These are phyloP conservation scores for Cucumis sativus DNA, from an alignment of 306 rosid genomes.

Conservation along the genomic window Cucumber_9930_V3 NC_026657.2:13178001-13178500, in stretches of 20 bases:
- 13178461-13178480: not conserved
- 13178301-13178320: not conserved
- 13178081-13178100: not conserved
- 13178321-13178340: not conserved
- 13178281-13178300: not conserved
- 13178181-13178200: not conserved
- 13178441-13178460: not conserved
- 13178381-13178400: not conserved
- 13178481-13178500: conserved; percentile 8
- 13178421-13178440: not conserved
- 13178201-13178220: not conserved
- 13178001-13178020: conserved; percentile 27
- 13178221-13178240: too few species aligned
- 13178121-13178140: not conserved
- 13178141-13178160: not conserved
- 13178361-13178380: not conserved
- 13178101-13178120: not conserved
- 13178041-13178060: not conserved
- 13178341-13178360: not conserved
- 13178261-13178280: too few species aligned
- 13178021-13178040: conserved; percentile 26
- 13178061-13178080: not conserved
- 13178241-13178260: too few species aligned
- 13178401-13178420: not conserved
- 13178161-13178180: not conserved